Base-by-base conservation (phyloP, 495 filamentous ascomycete species). In the Xylaria bambusicola region DNA sequence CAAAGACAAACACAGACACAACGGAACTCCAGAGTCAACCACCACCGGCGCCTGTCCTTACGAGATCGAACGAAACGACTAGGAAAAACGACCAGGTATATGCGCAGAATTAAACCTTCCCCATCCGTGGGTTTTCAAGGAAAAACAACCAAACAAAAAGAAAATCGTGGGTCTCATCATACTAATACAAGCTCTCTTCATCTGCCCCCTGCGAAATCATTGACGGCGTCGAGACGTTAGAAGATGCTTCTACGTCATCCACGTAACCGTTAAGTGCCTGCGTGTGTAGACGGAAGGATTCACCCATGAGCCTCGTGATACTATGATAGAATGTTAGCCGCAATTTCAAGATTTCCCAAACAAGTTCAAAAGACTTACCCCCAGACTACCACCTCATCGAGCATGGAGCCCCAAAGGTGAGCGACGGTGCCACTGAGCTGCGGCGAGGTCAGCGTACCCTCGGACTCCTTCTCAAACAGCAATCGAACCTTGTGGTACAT, bases 331-430 rank as follows among this genome's bases (percentile, higher is more conserved):
- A 38, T 47, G 74, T 88, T 80, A 88, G 88, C 63, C n/a, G n/a
- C n/a, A n/a, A n/a, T n/a, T n/a, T n/a, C n/a, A n/a, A n/a, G n/a
- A n/a, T n/a, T n/a, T n/a, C n/a, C n/a, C n/a, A 69, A 53, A 13
- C 1, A 38, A 54, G 21, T 54, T 44, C 42, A 57, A 41, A 38
- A 42, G 24, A 82, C 82, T 80, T 79, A 84, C 82, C 94, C 94
- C 94, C 94, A 98, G 57, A 98, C 94, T 65, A 97, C 93, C 61
- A 97, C 94, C 73, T 97, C 95, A 73, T 98, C 93, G 65, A 98
- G 84, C 88, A 98, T 98, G 62, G 90, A 91, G 71, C 95, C 94
- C 94, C 94, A 98, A 57, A 97, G 84, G 70, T 89, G 86, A 66
- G 94, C 93, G 35, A 98, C 93, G 49, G 90, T 92, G 31, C 92